These are phyloP conservation scores for Huiozyma naganishii DNA, from an alignment of 805 yeast species.

Conservation along the genomic window DNA sequence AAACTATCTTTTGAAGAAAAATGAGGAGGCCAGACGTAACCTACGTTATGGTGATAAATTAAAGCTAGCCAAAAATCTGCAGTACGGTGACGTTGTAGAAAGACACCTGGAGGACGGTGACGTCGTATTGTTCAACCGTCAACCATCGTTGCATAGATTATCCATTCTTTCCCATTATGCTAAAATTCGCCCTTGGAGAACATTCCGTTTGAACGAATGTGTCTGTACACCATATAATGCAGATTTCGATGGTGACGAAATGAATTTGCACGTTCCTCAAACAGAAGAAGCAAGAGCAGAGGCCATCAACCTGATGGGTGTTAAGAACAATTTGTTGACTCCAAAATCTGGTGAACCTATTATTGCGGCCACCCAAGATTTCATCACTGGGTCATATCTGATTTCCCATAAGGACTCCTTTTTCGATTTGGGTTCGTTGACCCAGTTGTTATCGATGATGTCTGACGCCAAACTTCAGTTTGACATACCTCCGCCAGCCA, in stretches of 20 bases:
- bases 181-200: constrained; percentile 94
- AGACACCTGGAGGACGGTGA: constrained; percentile 97
- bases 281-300: constrained; percentile 98
- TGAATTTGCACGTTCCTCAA: constrained; percentile 98
- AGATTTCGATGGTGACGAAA: constrained; percentile 98
- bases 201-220: constrained; percentile 93
- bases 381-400: constrained; percentile 90
- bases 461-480: constrained; percentile 81
- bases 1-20: constrained; percentile 71
- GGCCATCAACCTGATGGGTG: constrained; percentile 98
- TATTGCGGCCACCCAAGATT: constrained; percentile 99
- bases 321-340: constrained; percentile 83
- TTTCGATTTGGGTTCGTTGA: constrained; percentile 75
- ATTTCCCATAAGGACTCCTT: constrained; percentile 90
- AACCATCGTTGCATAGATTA: constrained; percentile 91
- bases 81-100: constrained; percentile 87
- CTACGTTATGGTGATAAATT: constrained; percentile 78
- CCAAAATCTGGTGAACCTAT: constrained; percentile 98
- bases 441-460: constrained; percentile 87
- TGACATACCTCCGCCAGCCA: constrained; percentile 92
- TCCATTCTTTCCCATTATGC: constrained; percentile 94
- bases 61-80: constrained; percentile 64
- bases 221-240: constrained; percentile 99
- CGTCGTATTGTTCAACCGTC: constrained; percentile 89
- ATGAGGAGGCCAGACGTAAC: constrained; percentile 80